Evolutionary conservation across 495 filamentous ascomycete species (phyloP), one percentile per base, ranked within the genome.

Genomic region (Hyaloscypha hepaticicola): DNA sequence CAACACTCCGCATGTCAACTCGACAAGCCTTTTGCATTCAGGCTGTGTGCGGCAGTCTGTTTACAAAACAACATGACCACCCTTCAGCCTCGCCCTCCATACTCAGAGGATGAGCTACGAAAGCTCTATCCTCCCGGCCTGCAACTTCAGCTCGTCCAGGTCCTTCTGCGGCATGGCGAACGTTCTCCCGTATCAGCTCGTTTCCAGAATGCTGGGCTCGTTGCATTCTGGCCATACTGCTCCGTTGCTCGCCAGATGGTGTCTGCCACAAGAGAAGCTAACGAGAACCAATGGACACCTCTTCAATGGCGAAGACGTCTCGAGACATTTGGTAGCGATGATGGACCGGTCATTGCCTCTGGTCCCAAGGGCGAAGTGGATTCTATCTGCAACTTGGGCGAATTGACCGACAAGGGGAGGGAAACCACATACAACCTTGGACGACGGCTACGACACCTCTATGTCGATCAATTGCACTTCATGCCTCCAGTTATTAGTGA

Each of bases 211-310:
- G 80, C 91, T 71, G 93, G 93, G n/a, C 81, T 97, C 21, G 74
- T 77, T 61, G 77, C 89, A 70, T 95, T 90, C 75, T 99, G 95
- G 95, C 90, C 95, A 9, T 99, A 97, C 77, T 99, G 95, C 77
- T 82, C 81, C 57, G 84, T 87, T 49, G 93, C 91, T 21, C 81
- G 82, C 34, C 87, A 85, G 64, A 82, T 97, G 73, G 84, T 84
- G 41, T 87, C 89, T 68, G 84, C 88, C 71, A 85, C 93, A 12
- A 78, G 93, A 45, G 83, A 79, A 58, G 69, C 66, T 55, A 64
- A 55, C 6, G 66, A 60, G 3, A 27, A 56, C 19, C 74, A 80
- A 52, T 94, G 88, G 85, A 80, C 86, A 61, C 81, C 80, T 0
- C 78, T 96, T 27, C 82, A 90, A 76, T 97, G 90, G 88, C 85